A percentile compares a stretch with the other conserved stretches of the same genome.
phyloP scores from a whole-genome alignment of 164 flowering plant genomes.

The Berberis vulgaris region DNA sequence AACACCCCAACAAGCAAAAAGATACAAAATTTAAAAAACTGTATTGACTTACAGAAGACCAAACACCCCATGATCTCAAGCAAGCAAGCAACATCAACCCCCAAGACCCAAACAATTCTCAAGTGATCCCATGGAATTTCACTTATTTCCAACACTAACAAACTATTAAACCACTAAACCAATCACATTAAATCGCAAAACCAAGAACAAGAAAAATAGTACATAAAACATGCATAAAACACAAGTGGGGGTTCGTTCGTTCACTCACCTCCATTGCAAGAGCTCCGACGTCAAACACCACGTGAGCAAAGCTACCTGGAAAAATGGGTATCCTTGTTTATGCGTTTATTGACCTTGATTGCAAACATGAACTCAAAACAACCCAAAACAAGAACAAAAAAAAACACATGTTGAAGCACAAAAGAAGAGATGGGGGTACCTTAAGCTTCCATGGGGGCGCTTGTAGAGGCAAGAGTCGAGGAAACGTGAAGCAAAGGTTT shows the following conservation, averaged over 20 bases:
- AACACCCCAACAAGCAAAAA: too few species aligned
- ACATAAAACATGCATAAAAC: background rate
- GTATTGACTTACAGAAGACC: background rate
- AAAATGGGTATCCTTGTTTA: background rate
- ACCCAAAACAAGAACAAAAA: background rate
- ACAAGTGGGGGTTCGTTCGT: background rate
- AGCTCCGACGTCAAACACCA: background rate
- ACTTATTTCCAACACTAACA: background rate
- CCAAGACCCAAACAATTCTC: background rate
- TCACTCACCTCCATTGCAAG: background rate
- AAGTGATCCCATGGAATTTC: background rate
- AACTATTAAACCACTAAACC: background rate
- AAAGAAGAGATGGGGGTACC: background rate
- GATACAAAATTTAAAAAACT: background rate
- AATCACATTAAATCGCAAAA: background rate
- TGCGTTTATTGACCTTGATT: background rate
- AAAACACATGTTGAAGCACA: too few species aligned
- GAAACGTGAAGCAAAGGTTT: background rate
- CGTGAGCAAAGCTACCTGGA: background rate
- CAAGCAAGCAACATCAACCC: background rate
- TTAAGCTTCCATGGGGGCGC: background rate
- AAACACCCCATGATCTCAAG: background rate
- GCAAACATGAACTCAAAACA: background rate
- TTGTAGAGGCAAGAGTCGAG: too few species aligned
- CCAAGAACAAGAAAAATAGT: background rate